These are phyloP conservation scores for Leishmania tarentolae DNA, from an alignment of 208 protist genomes.

Conservation along the genomic window DNA sequence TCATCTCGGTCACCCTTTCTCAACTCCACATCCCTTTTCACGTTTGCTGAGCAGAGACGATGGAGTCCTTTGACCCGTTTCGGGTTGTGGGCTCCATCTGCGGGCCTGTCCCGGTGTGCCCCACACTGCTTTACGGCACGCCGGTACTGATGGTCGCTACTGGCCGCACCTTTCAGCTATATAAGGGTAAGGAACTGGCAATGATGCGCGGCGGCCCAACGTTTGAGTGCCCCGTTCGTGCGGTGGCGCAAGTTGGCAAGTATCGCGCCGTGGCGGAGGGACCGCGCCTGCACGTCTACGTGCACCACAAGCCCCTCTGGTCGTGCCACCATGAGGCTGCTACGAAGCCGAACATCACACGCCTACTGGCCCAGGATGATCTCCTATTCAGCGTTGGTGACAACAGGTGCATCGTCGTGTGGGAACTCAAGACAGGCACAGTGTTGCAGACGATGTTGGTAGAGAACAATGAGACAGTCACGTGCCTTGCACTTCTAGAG, in stretches of 20 bases:
- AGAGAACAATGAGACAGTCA: conserved; percentile 62
- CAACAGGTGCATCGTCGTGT: conserved; percentile 77
- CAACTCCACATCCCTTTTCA: neutral
- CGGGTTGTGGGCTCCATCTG: conserved; percentile 85
- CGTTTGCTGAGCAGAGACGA: conserved; percentile 12
- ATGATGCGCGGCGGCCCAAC: conserved; percentile 84
- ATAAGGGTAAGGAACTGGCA: conserved; percentile 78
- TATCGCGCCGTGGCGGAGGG: conserved; percentile 83
- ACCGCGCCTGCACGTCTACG: conserved; percentile 68
- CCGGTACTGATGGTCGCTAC: conserved; percentile 83
- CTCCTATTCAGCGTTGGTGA: conserved; percentile 77
- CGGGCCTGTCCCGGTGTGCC: conserved; percentile 63
- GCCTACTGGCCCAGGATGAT: conserved; percentile 77
- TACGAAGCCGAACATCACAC: conserved; percentile 49
- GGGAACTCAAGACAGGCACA: conserved; percentile 63
- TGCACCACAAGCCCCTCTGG: conserved; percentile 88
- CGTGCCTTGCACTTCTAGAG: conserved; percentile 43
- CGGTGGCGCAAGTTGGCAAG: conserved; percentile 82
- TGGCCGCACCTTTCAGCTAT: conserved; percentile 83
- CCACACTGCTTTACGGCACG: conserved; percentile 76
- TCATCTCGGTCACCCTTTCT: neutral
- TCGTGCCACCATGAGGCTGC: conserved; percentile 50
- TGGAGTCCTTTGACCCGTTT: conserved; percentile 82
- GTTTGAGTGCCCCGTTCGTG: conserved; percentile 51
- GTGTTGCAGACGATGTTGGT: conserved; percentile 71